A percentile compares a stretch with the other conserved stretches of the same genome.
Conservation (phyloP, 805 yeast species). For the Grigorovia jiainica region DNA sequence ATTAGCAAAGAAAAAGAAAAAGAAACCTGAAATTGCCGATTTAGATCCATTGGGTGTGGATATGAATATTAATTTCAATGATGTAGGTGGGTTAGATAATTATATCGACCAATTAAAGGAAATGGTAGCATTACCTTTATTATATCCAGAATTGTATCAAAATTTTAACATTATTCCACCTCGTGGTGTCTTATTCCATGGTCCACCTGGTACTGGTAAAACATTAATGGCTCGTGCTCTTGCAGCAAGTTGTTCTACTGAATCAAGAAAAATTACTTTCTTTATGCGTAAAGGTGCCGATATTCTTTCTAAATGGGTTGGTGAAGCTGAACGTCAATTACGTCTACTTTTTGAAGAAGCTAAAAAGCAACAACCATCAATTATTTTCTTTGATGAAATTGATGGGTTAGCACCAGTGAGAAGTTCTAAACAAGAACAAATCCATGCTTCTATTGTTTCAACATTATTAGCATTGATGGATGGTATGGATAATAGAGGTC, state of each 20-base stretch:
- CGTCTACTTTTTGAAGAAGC: constrained; percentile 92
- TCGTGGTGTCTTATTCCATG: constrained; percentile 93
- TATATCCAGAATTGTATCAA: constrained; percentile 89
- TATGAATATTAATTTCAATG: constrained; percentile 72
- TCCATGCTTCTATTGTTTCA: constrained; percentile 94
- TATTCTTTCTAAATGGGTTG: constrained; percentile 95
- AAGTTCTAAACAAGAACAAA: constrained; percentile 95
- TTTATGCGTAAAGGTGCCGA: constrained; percentile 99
- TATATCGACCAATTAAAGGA: constrained; percentile 90
- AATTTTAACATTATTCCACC: constrained; percentile 91
- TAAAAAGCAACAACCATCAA: constrained; percentile 87
- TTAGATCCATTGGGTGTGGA: constrained; percentile 89
- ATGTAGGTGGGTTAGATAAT: constrained; percentile 85
- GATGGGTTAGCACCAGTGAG: constrained; percentile 98
- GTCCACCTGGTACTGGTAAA: constrained; percentile 99
- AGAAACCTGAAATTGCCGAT: constrained; percentile 64
- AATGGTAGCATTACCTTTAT: constrained; percentile 88
- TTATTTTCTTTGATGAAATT: constrained; percentile 94
- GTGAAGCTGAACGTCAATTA: constrained; percentile 95
- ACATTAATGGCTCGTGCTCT: constrained; percentile 95
- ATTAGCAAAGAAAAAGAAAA: constrained; percentile 25
- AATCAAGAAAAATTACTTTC: constrained; percentile 79
- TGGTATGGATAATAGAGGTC: constrained; percentile 98
- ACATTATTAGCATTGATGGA: constrained; percentile 94
- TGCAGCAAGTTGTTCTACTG: constrained; percentile 88